Conservation (phyloP, 306 rosid species). For the Citrullus mucosospermus region DNA sequence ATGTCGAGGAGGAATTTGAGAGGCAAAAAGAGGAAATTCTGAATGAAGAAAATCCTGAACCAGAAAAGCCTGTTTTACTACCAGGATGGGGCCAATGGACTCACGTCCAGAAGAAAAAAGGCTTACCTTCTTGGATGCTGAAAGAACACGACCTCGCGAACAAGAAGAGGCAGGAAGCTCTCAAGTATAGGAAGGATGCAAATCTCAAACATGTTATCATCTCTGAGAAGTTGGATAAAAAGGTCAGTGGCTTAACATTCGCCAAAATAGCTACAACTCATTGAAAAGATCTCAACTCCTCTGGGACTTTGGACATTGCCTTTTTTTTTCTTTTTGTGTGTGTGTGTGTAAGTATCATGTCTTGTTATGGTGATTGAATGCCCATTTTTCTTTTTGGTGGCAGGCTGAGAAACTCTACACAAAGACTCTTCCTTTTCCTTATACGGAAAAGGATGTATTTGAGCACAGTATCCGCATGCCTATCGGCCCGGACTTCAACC, state of each 20-base stretch:
- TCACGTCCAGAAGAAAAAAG: slow-evolving; percentile 61
- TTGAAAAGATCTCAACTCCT: neutral
- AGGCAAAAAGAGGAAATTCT: slow-evolving; percentile 52
- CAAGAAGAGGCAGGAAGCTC: slow-evolving; percentile 61
- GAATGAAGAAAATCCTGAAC: slow-evolving; percentile 79
- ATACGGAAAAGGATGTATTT: slow-evolving; percentile 57
- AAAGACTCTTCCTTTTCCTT: slow-evolving; percentile 63
- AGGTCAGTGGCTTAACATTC: slow-evolving; percentile 33
- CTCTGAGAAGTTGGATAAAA: slow-evolving; percentile 73
- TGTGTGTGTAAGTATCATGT: neutral
- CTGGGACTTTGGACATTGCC: neutral
- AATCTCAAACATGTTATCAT: slow-evolving; percentile 63
- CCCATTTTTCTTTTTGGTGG: slow-evolving; percentile 5
- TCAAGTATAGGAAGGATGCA: slow-evolving; percentile 77
- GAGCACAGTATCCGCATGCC: slow-evolving; percentile 83
- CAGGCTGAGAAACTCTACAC: slow-evolving; percentile 89
- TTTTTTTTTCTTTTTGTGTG: neutral
- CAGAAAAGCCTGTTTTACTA: slow-evolving; percentile 64
- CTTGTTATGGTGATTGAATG: too few relatives aligned
- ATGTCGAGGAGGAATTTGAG: slow-evolving; percentile 83
- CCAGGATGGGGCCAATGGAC: slow-evolving; percentile 99
- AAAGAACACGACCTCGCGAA: slow-evolving; percentile 57
- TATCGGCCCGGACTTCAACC: slow-evolving; percentile 91
- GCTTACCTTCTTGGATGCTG: slow-evolving; percentile 72
- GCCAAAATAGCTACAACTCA: neutral